Evolutionary conservation across 441 rosid genomes (phyloP), one percentile per base, ranked within the genome.

Genomic region (Breynia disticha): DNA sequence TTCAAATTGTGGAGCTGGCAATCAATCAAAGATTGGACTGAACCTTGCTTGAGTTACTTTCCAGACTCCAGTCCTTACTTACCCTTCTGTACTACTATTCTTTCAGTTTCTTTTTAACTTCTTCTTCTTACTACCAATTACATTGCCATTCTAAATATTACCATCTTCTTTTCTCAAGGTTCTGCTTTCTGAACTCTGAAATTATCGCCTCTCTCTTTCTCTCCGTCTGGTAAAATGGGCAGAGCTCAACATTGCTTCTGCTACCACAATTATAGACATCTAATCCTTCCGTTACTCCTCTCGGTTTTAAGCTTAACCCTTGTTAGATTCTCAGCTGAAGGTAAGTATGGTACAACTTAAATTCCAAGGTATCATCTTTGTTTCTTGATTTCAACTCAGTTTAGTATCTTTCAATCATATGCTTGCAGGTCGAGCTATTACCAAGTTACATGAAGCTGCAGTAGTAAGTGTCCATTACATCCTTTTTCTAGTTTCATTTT

Each of bases 171-270:
- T 47, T 48, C 38, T 18, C 43, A 48, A 38, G 44, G 35, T 22
- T 50, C 43, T n/a, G n/a, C n/a, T n/a, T n/a, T n/a, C 60, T 50
- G 51, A 49, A 11, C 12, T 55, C 51, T n/a, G 55, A 43, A 46
- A 8, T 49, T 55, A 49, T 22, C 46, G 22, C 49, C 46, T 17
- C 54, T 9, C 51, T 32, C 62, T 52, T 19, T 57, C 37, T 45
- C 46, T 51, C 55, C 59, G 20, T 19, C 46, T 28, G 35, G 50
- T 24, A 42, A 69, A 62, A 79, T 79, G 83, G 75, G 75, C 62
- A 52, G 57, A 44, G 32, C 73, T 61, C 69, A 66, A 62, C 48
- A 19, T 48, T 51, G 54, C 68, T 14, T 61, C 57, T 63, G 51
- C 18, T 67, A 60, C 59, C 48, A 24, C 57, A 65, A 63, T 64